phyloP scores from a whole-genome alignment of 2,329 filamentous ascomycete species.

The Penicillium capsulatum region DNA sequence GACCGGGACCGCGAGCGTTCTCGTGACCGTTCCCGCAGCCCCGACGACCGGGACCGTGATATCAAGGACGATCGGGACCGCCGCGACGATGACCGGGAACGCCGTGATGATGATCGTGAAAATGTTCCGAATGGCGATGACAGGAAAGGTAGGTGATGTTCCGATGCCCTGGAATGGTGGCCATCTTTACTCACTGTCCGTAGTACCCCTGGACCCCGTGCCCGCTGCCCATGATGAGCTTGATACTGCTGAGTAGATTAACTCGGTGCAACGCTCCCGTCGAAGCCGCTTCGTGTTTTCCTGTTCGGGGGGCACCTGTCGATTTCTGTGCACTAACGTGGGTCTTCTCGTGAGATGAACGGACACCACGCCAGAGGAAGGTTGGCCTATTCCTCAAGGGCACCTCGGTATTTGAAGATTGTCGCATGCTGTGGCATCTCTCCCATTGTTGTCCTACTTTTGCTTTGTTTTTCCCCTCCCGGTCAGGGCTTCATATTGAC shows the following conservation, averaged over 20 bases:
- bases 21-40: conserved; percentile 23
- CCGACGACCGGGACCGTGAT: conserved; percentile 24
- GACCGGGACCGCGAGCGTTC: conserved; percentile 43
- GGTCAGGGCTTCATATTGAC: background rate
- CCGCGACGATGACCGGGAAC: conserved; percentile 63
- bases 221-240: conserved; percentile 87
- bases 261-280: conserved; percentile 15
- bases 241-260: conserved; percentile 76
- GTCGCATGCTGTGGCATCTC: background rate
- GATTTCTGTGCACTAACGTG: background rate
- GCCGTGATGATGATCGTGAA: conserved; percentile 67
- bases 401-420: background rate
- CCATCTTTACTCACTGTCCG: conserved; percentile 3
- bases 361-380: no score
- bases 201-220: conserved; percentile 65
- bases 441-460: conserved; percentile 4
- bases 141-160: conserved; percentile 65
- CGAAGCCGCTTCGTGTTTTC: conserved; percentile 2
- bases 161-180: background rate
- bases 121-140: conserved; percentile 80
- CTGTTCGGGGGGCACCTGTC: background rate
- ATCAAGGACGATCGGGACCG: conserved; percentile 23
- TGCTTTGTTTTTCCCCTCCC: background rate
- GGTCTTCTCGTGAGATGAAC: conserved; percentile 1
- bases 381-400: background rate